Base-by-base conservation (phyloP, 225 moss, liverwort and hornwort genomes). In the Thuidium tamariscinum region DNA sequence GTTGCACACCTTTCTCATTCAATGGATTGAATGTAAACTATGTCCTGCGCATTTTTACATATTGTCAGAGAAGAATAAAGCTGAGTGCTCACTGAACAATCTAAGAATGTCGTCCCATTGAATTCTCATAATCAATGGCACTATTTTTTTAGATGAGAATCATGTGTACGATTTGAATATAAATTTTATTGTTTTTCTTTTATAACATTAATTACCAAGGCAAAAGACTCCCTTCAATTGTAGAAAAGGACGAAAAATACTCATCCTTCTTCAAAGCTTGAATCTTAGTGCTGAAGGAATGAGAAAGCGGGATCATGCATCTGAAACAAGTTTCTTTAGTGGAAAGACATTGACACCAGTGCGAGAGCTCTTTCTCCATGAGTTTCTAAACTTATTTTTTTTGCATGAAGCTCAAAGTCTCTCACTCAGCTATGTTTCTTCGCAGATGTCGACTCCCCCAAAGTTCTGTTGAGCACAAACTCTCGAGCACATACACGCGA, bases 401-500 rank as follows among this genome's bases (percentile, higher is more conserved):
- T 37, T 39, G 20, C 61, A 13, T 62, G 61, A 46, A 80, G 61
- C 32, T 61, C 14, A 44, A 60, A 61, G 79, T 60, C 27, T 20
- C 60, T 77, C 56, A 78, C 21, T 78, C 19, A 78, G 78, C 29
- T 59, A 20, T 16, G 6, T 34, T 63, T 80, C 44, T 8, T 49
- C 37, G 82, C 92, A 98, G 98, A 97, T 90, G 89, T 67, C 67
- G 89, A 87, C 74, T 92, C 85, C 36, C 93, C 95, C 25, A 82
- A 89, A 83, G 97, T 97, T 79, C 81, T 91, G 85, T 79, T 99
- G 74, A 95, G 90, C 83, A 99, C 96, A 22, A 95, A 94, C 60
- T 90, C 95, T 41, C 94, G 94, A 54, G 92, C 95, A 7, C 96
- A 95, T 57, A 95, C 96, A 30, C 94, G 90, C 80, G 86, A 90